A percentile compares a stretch with the other conserved stretches of the same genome.
phyloP scores from a whole-genome alignment of 2,329 filamentous ascomycete genomes.

The Blastomyces parvus region DNA sequence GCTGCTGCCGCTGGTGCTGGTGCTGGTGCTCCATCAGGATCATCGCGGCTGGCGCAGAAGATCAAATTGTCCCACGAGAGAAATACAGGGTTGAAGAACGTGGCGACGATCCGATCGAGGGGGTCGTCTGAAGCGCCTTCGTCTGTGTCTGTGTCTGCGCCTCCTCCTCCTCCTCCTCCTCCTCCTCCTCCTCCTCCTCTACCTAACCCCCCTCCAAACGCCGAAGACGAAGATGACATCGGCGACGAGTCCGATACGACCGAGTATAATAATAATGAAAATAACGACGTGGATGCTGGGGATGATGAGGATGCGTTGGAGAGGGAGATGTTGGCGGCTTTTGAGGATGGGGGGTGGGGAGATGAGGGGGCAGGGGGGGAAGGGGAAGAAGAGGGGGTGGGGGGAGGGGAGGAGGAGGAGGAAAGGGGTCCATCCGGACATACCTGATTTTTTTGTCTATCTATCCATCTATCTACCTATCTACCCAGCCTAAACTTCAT shows the following conservation, averaged over 20 bases:
- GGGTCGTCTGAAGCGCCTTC: constrained; percentile 10
- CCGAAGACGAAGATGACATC: constrained; percentile 47
- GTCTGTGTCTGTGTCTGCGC: neutral
- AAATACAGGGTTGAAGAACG: constrained; percentile 31
- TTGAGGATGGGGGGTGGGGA: constrained; percentile 38
- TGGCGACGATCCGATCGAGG: constrained; percentile 23
- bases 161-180: no score
- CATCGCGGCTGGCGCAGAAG: constrained; percentile 29
- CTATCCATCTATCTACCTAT: no score
- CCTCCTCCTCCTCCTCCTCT: no score
- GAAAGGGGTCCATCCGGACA: no score
- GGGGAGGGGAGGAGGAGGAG: constrained; percentile 15
- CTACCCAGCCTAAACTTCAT: no score
- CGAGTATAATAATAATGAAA: constrained; percentile 1
- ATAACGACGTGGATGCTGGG: constrained; percentile 14
- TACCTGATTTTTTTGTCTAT: no score
- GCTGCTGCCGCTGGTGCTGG: constrained; percentile 17
- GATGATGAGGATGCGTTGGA: constrained; percentile 40
- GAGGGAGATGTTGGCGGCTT: constrained; percentile 50
- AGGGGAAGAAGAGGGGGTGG: constrained; percentile 27
- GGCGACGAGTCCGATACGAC: constrained; percentile 24
- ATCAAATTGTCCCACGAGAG: constrained; percentile 36
- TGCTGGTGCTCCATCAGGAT: constrained; percentile 18
- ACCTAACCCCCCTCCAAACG: constrained; percentile 30
- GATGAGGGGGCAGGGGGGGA: constrained; percentile 31